Evolutionary conservation across 1,139 yeast species (phyloP).

Genomic region (Debaryomycetaceae sp.): DNA sequence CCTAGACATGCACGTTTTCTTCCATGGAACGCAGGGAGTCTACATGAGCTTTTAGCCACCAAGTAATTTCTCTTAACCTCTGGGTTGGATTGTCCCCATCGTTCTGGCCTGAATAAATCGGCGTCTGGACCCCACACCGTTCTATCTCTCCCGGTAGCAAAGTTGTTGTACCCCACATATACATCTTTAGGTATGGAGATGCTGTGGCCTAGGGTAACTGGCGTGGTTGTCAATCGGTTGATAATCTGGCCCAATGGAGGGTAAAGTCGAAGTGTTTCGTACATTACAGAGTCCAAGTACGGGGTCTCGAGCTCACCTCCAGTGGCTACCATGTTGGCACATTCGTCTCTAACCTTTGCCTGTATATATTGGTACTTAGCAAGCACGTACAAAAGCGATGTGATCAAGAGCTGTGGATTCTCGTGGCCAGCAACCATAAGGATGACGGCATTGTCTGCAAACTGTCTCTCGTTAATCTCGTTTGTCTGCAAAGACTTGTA

Average conservation of each 20-base stretch:
- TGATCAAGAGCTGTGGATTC: slow-evolving; percentile 53
- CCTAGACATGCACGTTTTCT: slow-evolving; percentile 61
- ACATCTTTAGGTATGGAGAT: slow-evolving; percentile 51
- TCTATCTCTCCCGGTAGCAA: slow-evolving; percentile 51
- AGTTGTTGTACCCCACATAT: slow-evolving; percentile 57
- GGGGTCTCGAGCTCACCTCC: slow-evolving; percentile 10
- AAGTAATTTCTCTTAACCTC: slow-evolving; percentile 38
- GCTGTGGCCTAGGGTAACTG: slow-evolving; percentile 35
- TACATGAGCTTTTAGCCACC: slow-evolving; percentile 40
- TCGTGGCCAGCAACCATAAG: slow-evolving; percentile 63
- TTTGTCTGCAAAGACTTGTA: slow-evolving; percentile 35
- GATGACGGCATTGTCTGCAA: slow-evolving; percentile 56
- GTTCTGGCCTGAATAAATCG: slow-evolving; percentile 44
- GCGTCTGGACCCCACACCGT: slow-evolving; percentile 51
- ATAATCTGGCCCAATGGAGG: slow-evolving; percentile 62
- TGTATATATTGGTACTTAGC: slow-evolving; percentile 42
- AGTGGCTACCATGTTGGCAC: slow-evolving; percentile 1
- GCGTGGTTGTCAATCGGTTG: slow-evolving; percentile 43
- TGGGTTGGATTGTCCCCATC: slow-evolving; percentile 51
- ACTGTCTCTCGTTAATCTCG: slow-evolving; percentile 41
- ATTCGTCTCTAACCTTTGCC: slow-evolving; percentile 27
- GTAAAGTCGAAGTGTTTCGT: slow-evolving; percentile 49
- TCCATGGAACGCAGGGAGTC: slow-evolving; percentile 58
- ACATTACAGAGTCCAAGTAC: slow-evolving; percentile 31
- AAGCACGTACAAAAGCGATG: slow-evolving; percentile 46